phyloP scores from a whole-genome alignment of 2,329 filamentous ascomycete genomes.

The Phyllosticta citrichinensis region DNA sequence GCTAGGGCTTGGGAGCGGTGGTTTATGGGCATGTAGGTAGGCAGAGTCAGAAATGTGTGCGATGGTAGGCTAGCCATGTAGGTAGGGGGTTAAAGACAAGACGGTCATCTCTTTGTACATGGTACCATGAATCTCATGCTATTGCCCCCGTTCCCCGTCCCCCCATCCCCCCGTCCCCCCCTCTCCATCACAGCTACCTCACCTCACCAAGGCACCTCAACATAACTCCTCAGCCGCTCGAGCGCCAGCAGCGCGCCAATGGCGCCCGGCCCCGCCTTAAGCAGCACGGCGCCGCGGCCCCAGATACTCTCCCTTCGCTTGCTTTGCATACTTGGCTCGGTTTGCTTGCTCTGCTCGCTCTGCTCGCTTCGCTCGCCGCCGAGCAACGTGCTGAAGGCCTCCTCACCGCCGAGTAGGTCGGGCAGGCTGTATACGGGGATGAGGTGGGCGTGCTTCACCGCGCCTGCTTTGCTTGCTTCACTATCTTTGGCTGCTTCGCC shows the following conservation, averaged over 20 bases:
- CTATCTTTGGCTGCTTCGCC: no score
- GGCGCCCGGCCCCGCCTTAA: background rate
- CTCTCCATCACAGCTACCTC: background rate
- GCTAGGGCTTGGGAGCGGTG: conserved; percentile 1
- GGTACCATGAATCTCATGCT: no score
- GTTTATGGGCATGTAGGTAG: background rate
- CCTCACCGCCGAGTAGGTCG: background rate
- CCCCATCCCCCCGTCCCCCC: no score
- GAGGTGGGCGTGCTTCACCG: background rate
- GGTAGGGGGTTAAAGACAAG: no score
- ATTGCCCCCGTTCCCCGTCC: background rate
- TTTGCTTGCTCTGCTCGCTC: no score
- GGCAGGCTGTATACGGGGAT: background rate
- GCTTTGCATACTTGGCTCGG: no score
- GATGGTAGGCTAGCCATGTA: no score
- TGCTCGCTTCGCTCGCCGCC: background rate
- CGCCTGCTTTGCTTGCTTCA: no score
- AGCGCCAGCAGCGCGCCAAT: background rate
- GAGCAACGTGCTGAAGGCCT: background rate
- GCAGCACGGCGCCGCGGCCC: background rate
- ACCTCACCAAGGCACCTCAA: background rate
- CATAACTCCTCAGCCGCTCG: background rate
- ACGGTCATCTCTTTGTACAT: no score
- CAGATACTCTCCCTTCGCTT: background rate
- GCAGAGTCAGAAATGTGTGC: no score